Evolutionary conservation across 2,329 filamentous ascomycete species (phyloP), one percentile per base, ranked within the genome.

Genomic region (Trichoderma asperellum): DNA sequence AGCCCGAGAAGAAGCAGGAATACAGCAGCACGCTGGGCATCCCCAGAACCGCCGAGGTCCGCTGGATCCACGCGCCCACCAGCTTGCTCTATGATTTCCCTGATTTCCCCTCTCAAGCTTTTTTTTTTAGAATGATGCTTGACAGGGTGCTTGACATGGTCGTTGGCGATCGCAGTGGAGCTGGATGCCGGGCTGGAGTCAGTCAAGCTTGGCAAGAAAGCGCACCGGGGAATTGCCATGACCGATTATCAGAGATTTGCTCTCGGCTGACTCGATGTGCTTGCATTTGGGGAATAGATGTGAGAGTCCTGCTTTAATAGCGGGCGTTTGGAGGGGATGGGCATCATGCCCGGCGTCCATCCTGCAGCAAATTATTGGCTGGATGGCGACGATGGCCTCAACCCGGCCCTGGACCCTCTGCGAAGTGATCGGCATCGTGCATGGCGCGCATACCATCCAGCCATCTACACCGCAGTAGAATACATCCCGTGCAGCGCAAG

Each of bases 131-230:
- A 16, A 14, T 67, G 29, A 21, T 29, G 40, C 27, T 56, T 27
- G 55, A 37, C 55, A 58, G 21, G 64, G 53, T 37, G 40, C 27
- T 56, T 27, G 64, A 49, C 55, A 58, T 24, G 64, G 53, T 52
- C 58, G 29, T 40, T 29, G 55, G 29, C 64, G 64, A 67, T 67
- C 55, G 53, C 53, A 14, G 63, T 66, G 63, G 63, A 58, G 63
- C 37, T n/a, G 29, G 58, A 35, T 64, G 40, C 53, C 29, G 55
- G 64, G 37, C 29, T 67, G 64, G 55, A 49, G 64, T 24, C 34
- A 49, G 64, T 24, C 34, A 8, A 35, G 53, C 47, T 21, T 10
- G 43, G 18, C 1, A 10, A 8, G n/a, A 7, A 12, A 53, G 8
- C 60, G 29, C 27, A 32, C 29, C 47, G 47, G 63, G 34, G 53